Base-by-base conservation (phyloP, 2,329 filamentous ascomycete genomes). In the Capronia epimyces region DNA sequence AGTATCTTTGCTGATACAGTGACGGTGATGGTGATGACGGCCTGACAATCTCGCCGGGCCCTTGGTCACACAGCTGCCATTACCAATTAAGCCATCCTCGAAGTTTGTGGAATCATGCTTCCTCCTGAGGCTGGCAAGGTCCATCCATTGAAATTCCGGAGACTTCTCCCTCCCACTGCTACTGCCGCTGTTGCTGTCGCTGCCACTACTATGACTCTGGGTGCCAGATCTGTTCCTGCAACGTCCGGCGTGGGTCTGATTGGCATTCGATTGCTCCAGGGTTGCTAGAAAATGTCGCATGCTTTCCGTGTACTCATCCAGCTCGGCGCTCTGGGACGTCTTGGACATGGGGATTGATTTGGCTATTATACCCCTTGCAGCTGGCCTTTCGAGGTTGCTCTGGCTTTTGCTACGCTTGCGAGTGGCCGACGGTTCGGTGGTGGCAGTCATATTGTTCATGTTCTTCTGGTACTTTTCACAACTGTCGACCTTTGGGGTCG, bases 271-370 rank as follows among this genome's bases (percentile, higher is more conserved):
- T n/a, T 50, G 46, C 20, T 56, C 51, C 13, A 52, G 40, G 21
- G 34, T 51, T 27, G 53, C 59, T 13, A 61, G 50, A 43, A 57
- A 61, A 24, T 39, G 47, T 13, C 52, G 51, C 57, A 61, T 60
- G 43, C 59, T 60, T n/a, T 53, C 53, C 4, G 56, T 55, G 43
- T 61, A 61, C 18, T 61, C 59, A 24, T 58, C 56, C 16, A 61
- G 49, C 27, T 57, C 57, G 13, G 43, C 45, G 36, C 56, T 59
- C 21, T 41, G 51, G 7, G 53, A 31, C 31, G 49, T 45, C 24
- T 45, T 55, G 10, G 52, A 55, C 51, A 55, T 58, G 22, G 56
- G 37, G 8, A 34, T 36, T 9, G 37, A 31, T 42, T 48, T 40
- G 32, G 46, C 29, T 18, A n/a, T 43, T 24, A 47, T 43, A 16